Evolutionary conservation across 2,329 filamentous ascomycete genomes (phyloP).

Genomic region (Diaporthe citrichinensis): DNA sequence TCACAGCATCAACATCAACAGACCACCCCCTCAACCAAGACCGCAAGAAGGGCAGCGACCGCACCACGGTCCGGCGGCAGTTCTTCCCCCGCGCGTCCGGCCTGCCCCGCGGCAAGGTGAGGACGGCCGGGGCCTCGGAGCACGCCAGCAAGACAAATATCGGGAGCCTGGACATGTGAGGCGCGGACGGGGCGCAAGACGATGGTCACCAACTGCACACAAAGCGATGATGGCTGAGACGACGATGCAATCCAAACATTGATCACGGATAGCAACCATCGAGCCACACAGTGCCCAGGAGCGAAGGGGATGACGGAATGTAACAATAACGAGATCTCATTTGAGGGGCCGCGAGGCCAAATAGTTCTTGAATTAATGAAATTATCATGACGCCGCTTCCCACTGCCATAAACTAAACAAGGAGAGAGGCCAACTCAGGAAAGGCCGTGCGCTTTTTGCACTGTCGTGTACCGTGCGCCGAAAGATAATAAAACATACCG

Average conservation of each 20-base stretch:
- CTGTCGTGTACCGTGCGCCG: no score
- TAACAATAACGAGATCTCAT: conserved; percentile 5
- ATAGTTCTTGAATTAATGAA: not conserved
- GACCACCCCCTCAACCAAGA: conserved; percentile 35
- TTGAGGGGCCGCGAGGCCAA: conserved; percentile 10
- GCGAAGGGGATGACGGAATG: not conserved
- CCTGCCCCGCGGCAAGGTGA: conserved; percentile 40
- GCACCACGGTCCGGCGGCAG: conserved; percentile 11
- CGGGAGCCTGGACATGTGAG: conserved; percentile 21
- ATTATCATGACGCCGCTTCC: not conserved
- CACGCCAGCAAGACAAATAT: conserved; percentile 38
- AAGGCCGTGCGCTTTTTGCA: no score
- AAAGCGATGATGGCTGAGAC: not conserved
- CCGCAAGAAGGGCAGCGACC: conserved; percentile 30
- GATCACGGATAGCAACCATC: not conserved
- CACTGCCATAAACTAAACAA: not conserved
- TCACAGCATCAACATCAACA: conserved; percentile 17
- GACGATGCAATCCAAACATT: not conserved
- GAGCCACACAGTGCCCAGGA: not conserved
- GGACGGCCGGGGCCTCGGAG: conserved; percentile 38
- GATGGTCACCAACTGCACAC: not conserved
- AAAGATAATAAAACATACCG: no score
- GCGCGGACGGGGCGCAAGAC: not conserved
- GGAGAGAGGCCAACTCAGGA: not conserved
- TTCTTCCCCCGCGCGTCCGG: conserved; percentile 40